Conservation (phyloP, 2,329 filamentous ascomycete species). For the Cordyceps cicadae region DNA sequence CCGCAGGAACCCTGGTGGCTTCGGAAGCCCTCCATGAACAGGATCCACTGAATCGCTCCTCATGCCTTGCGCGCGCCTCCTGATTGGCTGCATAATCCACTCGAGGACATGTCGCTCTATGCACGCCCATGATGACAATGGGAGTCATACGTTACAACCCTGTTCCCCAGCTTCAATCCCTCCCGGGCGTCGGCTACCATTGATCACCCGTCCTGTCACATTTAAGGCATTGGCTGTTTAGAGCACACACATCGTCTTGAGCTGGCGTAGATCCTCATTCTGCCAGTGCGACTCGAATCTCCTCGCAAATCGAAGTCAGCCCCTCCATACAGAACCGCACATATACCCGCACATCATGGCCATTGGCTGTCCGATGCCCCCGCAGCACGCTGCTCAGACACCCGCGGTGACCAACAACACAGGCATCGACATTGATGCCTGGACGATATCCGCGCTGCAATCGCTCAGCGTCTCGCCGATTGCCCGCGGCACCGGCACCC, state of each 20-base stretch:
- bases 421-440: slow-evolving; percentile 54
- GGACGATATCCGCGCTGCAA: slow-evolving; percentile 53
- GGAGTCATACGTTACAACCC: neutral
- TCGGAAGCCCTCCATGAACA: neutral
- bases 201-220: neutral
- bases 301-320: neutral
- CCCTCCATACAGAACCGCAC: neutral
- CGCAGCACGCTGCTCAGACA: slow-evolving; percentile 25
- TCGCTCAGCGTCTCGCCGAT: slow-evolving; percentile 46
- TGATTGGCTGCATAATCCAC: slow-evolving; percentile 22
- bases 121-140: slow-evolving; percentile 4
- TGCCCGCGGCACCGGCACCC: slow-evolving; percentile 51
- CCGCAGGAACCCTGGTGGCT: neutral
- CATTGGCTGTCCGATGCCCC: slow-evolving; percentile 45
- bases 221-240: neutral
- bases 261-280: neutral
- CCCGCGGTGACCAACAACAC: slow-evolving; percentile 16
- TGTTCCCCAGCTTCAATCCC: neutral
- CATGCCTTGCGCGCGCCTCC: slow-evolving; percentile 25
- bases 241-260: neutral
- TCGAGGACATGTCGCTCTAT: neutral
- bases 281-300: neutral
- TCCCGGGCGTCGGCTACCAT: neutral
- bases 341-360: slow-evolving; percentile 31
- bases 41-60: slow-evolving; percentile 14